These are phyloP conservation scores for Lantana camara DNA, from an alignment of 257 asterid genomes.

Conservation along the genomic window DNA sequence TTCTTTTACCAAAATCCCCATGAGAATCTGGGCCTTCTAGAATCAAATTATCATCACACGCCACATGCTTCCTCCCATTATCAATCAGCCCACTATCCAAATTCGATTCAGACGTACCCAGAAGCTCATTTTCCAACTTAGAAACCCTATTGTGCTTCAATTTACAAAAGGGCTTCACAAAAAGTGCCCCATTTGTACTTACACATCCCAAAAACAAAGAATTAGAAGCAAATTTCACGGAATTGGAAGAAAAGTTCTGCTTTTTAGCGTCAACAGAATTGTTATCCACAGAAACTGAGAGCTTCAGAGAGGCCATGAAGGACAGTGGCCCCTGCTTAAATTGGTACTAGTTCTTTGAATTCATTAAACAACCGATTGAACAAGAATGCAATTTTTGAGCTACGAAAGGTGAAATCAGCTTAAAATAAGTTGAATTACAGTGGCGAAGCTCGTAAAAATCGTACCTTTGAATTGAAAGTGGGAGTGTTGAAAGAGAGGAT, in stretches of 20 bases:
- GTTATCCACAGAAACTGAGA: slow-evolving; percentile 48
- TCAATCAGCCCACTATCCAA: slow-evolving; percentile 24
- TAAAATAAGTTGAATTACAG: slow-evolving; percentile 10
- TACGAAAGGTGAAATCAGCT: not conserved
- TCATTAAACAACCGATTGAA: slow-evolving; percentile 2
- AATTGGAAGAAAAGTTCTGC: slow-evolving; percentile 31
- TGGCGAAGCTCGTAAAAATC: slow-evolving; percentile 8
- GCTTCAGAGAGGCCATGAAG: slow-evolving; percentile 70
- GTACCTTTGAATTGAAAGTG: slow-evolving; percentile 29
- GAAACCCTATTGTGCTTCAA: slow-evolving; percentile 58
- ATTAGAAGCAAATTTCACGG: slow-evolving; percentile 27
- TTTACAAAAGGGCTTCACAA: slow-evolving; percentile 47
- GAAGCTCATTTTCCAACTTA: slow-evolving; percentile 49
- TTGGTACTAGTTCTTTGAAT: slow-evolving; percentile 19
- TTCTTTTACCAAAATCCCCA: slow-evolving; percentile 33
- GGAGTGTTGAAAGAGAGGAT: slow-evolving; percentile 20
- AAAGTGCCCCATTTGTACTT: slow-evolving; percentile 43
- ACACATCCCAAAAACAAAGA: slow-evolving; percentile 48
- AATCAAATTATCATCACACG: slow-evolving; percentile 36
- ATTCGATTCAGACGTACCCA: slow-evolving; percentile 33
- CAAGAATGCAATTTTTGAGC: not conserved
- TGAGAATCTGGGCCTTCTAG: slow-evolving; percentile 28
- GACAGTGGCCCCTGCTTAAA: slow-evolving; percentile 34
- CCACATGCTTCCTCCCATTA: slow-evolving; percentile 32
- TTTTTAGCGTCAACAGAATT: slow-evolving; percentile 49